Evolutionary conservation across 257 asterid genomes (phyloP), one percentile per base, ranked within the genome.

Genomic region (Perilla frutescens): DNA sequence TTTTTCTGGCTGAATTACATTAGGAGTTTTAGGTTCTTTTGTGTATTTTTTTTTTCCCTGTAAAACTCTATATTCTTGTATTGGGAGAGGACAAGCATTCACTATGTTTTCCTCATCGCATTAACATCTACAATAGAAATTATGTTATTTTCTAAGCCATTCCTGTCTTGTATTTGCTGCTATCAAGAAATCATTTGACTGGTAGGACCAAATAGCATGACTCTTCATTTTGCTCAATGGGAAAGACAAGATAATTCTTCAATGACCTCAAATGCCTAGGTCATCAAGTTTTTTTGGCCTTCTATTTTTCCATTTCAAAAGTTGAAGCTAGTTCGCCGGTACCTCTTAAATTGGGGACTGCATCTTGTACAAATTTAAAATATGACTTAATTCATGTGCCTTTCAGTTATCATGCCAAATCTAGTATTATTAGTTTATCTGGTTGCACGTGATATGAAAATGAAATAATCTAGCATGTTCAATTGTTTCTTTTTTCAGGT

Each of bases 401-500:
- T n/a, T 77, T 36, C 36, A 68, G 32, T 45, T 66, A 50, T 50
- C 15, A 31, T 9, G 47, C 53, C n/a, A 37, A 26, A 60, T 50
- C 43, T 10, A 9, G 72, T 56, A 6, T 34, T 44, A 37, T 34
- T 31, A 29, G 12, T 6, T 45, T 65, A 13, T 26, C 26, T 58
- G 43, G 29, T 51, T 56, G 55, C 66, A 40, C 31, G 8, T 43
- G 67, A 34, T 49, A 57, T 29, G 54, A 11, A n/a, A 56, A 29
- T 72, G 70, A 41, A 51, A 57, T 67, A 13, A 4, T 49, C 32
- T 49, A 5, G 50, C 39, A n/a, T 14, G 34, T 54, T 61, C 2
- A 12, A 32, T 45, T 10, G 6, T 41, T 69, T 63, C 50, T 71
- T 64, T 39, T 76, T 76, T 65, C 90, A 94, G 99, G 99, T 73